phyloP scores from a whole-genome alignment of 352 stramenopile genomes.

The Globisporangium sylvaticum region DNA sequence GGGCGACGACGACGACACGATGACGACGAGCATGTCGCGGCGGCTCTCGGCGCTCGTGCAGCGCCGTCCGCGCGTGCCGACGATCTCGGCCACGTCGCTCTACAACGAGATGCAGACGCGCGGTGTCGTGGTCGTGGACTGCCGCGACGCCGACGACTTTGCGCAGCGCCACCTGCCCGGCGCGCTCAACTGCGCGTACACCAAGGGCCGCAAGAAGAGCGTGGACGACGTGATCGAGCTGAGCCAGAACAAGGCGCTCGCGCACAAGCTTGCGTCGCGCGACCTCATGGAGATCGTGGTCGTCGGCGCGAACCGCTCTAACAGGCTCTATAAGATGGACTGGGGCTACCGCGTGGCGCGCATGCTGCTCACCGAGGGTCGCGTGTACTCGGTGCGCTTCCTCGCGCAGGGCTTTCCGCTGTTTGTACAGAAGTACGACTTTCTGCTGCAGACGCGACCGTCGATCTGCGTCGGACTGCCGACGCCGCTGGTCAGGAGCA shows the following conservation, averaged over 20 bases:
- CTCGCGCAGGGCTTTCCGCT: slow-evolving; percentile 55
- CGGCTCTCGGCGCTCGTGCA: slow-evolving; percentile 25
- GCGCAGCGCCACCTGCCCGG: slow-evolving; percentile 34
- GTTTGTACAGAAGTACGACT: slow-evolving; percentile 70
- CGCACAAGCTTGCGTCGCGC: slow-evolving; percentile 40
- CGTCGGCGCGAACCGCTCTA: slow-evolving; percentile 49
- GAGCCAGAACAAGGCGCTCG: slow-evolving; percentile 29
- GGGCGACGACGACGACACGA: slow-evolving; percentile 6
- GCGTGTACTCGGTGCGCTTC: slow-evolving; percentile 73
- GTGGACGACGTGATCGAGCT: slow-evolving; percentile 54
- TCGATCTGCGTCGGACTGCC: slow-evolving; percentile 15
- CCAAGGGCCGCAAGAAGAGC: slow-evolving; percentile 24
- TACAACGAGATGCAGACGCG: slow-evolving; percentile 72
- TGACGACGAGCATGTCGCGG: slow-evolving; percentile 21
- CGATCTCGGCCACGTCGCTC: slow-evolving; percentile 61
- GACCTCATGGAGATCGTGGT: slow-evolving; percentile 76
- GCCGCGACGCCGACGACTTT: slow-evolving; percentile 50
- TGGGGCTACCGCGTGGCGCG: slow-evolving; percentile 66
- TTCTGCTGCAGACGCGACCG: slow-evolving; percentile 37
- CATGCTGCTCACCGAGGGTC: slow-evolving; percentile 56
- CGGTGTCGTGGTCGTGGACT: slow-evolving; percentile 65
- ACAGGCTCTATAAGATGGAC: slow-evolving; percentile 57
- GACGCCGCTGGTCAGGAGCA: background rate
- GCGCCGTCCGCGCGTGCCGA: slow-evolving; percentile 35
- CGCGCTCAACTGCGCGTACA: slow-evolving; percentile 51